These are phyloP conservation scores for Ichthyophthirius multifiliis DNA, from an alignment of 169 alveolate species.

Conservation along the genomic window DNA sequence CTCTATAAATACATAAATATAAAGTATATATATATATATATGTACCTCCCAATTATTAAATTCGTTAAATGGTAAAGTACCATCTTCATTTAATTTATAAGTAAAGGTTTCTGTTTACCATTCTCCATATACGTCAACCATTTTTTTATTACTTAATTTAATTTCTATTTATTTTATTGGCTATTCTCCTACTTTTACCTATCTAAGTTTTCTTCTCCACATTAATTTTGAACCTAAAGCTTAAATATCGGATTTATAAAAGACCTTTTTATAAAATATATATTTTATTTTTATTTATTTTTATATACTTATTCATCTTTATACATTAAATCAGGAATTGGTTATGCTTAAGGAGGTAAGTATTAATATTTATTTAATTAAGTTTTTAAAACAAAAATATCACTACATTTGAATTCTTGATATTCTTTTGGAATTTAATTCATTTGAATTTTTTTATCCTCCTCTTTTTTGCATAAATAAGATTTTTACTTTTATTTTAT, in stretches of 20 bases:
- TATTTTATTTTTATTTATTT: background rate
- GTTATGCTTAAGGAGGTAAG: background rate
- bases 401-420: background rate
- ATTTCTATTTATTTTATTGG: background rate
- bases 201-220: background rate
- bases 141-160: background rate
- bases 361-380: background rate
- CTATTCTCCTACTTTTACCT: background rate
- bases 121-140: conserved; percentile 1
- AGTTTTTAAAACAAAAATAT: background rate
- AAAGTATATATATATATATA: background rate
- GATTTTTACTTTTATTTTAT: background rate
- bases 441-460: background rate
- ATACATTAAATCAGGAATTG: background rate
- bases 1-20: background rate
- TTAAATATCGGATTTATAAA: background rate
- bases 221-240: background rate
- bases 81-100: background rate
- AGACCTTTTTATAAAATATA: background rate
- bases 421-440: background rate
- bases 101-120: background rate
- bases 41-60: conserved; percentile 3
- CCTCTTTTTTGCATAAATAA: background rate
- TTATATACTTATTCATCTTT: conserved; percentile 1
- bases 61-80: conserved; percentile 10